Percentiles rank a stretch among this genome's conserved stretches.
Conservation (phyloP, 805 yeast genomes). For the Starmerella ratchasimensis region DNA sequence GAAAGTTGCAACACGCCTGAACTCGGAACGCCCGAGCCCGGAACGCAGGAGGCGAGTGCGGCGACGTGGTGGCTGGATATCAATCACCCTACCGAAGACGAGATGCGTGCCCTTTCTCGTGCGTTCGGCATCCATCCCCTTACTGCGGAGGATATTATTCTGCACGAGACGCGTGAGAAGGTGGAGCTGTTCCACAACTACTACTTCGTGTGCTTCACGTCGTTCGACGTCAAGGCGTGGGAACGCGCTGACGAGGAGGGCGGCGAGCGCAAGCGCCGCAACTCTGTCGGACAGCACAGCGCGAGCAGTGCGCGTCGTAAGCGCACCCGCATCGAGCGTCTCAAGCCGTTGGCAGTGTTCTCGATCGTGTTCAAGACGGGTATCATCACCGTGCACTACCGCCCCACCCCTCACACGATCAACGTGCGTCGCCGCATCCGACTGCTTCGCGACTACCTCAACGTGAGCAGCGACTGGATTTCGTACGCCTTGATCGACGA, state of each 20-base stretch:
- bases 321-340: conserved; percentile 30
- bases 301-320: conserved; percentile 6
- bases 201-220: conserved; percentile 80
- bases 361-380: conserved; percentile 84
- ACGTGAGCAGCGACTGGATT: conserved; percentile 91
- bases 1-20: no score
- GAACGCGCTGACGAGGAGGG: neutral
- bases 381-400: conserved; percentile 83
- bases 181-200: conserved; percentile 85
- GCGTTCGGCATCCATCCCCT: conserved; percentile 92
- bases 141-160: conserved; percentile 85
- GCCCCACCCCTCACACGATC: conserved; percentile 90
- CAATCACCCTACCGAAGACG: conserved; percentile 87
- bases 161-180: conserved; percentile 90
- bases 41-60: no score
- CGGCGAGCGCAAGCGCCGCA: conserved; percentile 10
- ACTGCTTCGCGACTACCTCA: conserved; percentile 69
- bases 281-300: conserved; percentile 13
- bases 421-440: conserved; percentile 91
- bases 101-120: conserved; percentile 80
- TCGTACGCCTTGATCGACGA: conserved; percentile 94
- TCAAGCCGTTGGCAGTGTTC: conserved; percentile 84
- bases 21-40: no score
- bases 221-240: conserved; percentile 44
- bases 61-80: conserved; percentile 82